Conservation (phyloP, 305 asterid genomes). For the Andrographis paniculata region DNA sequence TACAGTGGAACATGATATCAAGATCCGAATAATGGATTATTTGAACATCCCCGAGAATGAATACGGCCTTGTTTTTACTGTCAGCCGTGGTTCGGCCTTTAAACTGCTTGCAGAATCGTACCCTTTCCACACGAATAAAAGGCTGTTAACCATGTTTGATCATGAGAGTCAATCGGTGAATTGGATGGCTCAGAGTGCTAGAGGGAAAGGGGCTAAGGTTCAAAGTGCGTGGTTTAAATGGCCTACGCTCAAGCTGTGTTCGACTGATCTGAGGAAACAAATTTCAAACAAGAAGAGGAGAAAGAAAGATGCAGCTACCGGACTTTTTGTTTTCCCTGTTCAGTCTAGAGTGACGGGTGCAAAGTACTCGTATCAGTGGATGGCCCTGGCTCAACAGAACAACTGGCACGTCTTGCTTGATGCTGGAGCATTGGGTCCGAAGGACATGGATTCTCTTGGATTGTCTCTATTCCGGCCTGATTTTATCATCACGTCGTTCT, state of each 20-base stretch:
- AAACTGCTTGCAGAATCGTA: slow-evolving; percentile 81
- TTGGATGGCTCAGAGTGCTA: slow-evolving; percentile 91
- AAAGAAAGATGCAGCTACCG: slow-evolving; percentile 85
- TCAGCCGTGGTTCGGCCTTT: slow-evolving; percentile 93
- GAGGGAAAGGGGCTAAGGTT: slow-evolving; percentile 90
- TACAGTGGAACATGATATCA: slow-evolving; percentile 75
- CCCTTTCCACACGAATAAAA: slow-evolving; percentile 83
- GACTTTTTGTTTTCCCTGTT: slow-evolving; percentile 92
- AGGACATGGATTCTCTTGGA: slow-evolving; percentile 98
- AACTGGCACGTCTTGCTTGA: slow-evolving; percentile 97
- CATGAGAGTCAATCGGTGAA: slow-evolving; percentile 94
- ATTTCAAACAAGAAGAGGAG: slow-evolving; percentile 65
- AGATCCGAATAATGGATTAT: slow-evolving; percentile 82
- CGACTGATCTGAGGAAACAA: slow-evolving; percentile 81
- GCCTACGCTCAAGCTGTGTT: slow-evolving; percentile 94
- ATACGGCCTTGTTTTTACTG: slow-evolving; percentile 92
- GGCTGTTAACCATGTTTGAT: slow-evolving; percentile 89
- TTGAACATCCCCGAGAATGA: slow-evolving; percentile 93
- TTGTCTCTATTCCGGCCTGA: slow-evolving; percentile 88
- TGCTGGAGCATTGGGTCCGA: slow-evolving; percentile 96
- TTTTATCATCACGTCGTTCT: slow-evolving; percentile 85
- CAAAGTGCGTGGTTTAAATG: slow-evolving; percentile 92
- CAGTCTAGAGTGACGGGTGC: slow-evolving; percentile 97
- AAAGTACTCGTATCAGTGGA: slow-evolving; percentile 95
- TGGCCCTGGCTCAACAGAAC: slow-evolving; percentile 98